phyloP scores from a whole-genome alignment of 2,329 filamentous ascomycete genomes.

The Saccharata proteae region DNA sequence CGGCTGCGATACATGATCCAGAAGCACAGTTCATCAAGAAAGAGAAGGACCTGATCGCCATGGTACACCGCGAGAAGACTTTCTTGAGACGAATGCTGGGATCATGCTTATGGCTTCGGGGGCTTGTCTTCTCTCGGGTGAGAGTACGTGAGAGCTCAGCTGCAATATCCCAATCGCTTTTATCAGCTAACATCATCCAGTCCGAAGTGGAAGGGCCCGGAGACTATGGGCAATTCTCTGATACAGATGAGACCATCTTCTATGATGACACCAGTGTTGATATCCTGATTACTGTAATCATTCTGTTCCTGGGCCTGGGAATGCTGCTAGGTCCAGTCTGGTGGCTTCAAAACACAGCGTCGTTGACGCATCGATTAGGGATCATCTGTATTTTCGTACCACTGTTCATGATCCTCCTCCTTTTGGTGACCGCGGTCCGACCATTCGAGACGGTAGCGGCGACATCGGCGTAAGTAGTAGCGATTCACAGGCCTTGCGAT shows the following conservation, averaged over 20 bases:
- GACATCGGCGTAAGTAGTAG: constrained; percentile 2
- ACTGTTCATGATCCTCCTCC: not conserved
- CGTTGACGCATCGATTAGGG: not conserved
- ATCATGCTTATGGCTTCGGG: not conserved
- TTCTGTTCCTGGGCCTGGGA: not conserved
- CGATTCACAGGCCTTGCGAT: not conserved
- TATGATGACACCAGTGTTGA: not conserved
- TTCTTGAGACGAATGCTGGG: not conserved
- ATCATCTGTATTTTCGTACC: constrained; percentile 1
- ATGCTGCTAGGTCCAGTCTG: constrained; percentile 2
- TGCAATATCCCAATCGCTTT: not conserved
- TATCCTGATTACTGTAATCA: not conserved
- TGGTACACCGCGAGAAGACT: not conserved
- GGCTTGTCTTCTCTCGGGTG: not conserved
- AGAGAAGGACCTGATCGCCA: not conserved
- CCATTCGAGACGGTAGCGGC: constrained; percentile 4
- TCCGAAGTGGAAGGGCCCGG: not conserved
- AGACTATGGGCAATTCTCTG: no score
- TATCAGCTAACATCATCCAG: not conserved
- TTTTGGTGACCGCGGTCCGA: not conserved
- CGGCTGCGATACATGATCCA: not conserved
- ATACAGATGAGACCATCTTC: no score
- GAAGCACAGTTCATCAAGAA: not conserved
- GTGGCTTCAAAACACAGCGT: not conserved
- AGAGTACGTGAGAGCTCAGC: not conserved